phyloP scores from a whole-genome alignment of 2,329 filamentous ascomycete species.

The Fusarium annulatum region DNA sequence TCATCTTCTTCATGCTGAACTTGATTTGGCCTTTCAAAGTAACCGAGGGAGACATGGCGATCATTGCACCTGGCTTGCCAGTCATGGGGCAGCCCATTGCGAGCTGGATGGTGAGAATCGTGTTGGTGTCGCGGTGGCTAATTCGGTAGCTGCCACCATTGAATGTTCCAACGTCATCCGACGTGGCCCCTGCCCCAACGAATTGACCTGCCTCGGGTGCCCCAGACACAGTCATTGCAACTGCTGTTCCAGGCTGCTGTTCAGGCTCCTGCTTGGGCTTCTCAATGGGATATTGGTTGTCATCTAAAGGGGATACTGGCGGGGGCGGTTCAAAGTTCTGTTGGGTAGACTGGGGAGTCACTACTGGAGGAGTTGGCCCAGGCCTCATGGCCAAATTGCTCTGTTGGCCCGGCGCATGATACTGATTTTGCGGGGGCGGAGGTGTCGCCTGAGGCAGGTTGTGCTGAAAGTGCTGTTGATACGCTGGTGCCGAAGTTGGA shows the following conservation, averaged over 20 bases:
- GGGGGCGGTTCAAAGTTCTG: conserved; percentile 46
- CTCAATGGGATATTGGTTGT: conserved; percentile 44
- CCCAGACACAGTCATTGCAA: conserved; percentile 50
- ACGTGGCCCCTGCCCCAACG: conserved; percentile 67
- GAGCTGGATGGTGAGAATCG: conserved; percentile 87
- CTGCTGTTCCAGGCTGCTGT: conserved; percentile 43
- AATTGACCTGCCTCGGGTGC: conserved; percentile 67
- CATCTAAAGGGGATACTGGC: conserved; percentile 37
- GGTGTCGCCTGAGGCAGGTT: conserved; percentile 41
- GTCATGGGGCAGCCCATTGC: conserved; percentile 87
- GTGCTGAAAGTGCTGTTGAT: conserved; percentile 41
- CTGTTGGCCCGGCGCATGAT: conserved; percentile 41
- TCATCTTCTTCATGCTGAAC: conserved; percentile 91
- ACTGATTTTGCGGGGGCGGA: conserved; percentile 37
- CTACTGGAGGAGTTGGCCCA: conserved; percentile 38
- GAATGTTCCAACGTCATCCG: conserved; percentile 94
- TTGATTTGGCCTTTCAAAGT: conserved; percentile 85
- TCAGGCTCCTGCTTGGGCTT: conserved; percentile 41
- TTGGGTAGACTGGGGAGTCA: conserved; percentile 37
- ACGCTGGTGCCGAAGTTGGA: conserved; percentile 35
- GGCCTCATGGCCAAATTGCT: conserved; percentile 34
- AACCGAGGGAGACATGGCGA: conserved; percentile 91
- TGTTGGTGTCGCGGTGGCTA: conserved; percentile 91
- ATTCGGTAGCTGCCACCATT: conserved; percentile 96
- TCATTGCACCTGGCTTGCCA: conserved; percentile 88